Evolutionary conservation across 352 stramenopile genomes (phyloP).

Genomic region (Globisporangium middletonii): DNA sequence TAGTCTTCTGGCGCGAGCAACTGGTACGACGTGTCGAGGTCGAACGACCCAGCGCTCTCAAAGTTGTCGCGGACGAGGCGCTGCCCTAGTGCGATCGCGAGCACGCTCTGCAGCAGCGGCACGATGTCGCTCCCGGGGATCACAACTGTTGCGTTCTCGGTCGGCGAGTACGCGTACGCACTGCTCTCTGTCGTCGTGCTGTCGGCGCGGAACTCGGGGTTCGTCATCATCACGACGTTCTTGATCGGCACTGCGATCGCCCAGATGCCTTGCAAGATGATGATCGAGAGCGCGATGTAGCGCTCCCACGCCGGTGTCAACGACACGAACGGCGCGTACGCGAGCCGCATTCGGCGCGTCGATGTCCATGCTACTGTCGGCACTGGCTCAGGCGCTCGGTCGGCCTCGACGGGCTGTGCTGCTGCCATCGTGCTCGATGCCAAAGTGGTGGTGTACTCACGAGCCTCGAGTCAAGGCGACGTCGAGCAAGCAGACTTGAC

Average conservation of each 20-base stretch:
- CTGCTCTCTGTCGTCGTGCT: slow-evolving; percentile 10
- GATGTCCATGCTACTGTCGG: background rate
- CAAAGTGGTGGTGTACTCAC: too few species aligned
- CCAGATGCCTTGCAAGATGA: slow-evolving; percentile 24
- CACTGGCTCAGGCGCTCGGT: background rate
- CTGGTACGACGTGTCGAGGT: slow-evolving; percentile 23
- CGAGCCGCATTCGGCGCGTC: background rate
- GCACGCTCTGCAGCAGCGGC: slow-evolving; percentile 15
- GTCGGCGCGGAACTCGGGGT: slow-evolving; percentile 22
- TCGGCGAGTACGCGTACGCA: slow-evolving; percentile 6
- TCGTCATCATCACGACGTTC: slow-evolving; percentile 32
- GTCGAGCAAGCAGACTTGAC: too few species aligned
- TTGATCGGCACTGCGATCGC: slow-evolving; percentile 33
- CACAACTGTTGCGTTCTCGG: background rate
- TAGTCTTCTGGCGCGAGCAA: slow-evolving; percentile 23
- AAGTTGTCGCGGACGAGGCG: slow-evolving; percentile 20
- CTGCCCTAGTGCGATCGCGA: slow-evolving; percentile 17
- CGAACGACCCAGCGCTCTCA: slow-evolving; percentile 17
- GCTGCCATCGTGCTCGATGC: too few species aligned
- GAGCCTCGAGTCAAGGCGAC: too few species aligned
- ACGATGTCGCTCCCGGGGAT: slow-evolving; percentile 16
- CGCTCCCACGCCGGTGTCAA: slow-evolving; percentile 12
- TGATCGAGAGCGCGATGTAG: slow-evolving; percentile 11
- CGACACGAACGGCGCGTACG: background rate
- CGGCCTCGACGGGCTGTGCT: background rate